Evolutionary conservation across 2,329 filamentous ascomycete species (phyloP), one percentile per base, ranked within the genome.

Genomic region (Leptographium lundbergii): DNA sequence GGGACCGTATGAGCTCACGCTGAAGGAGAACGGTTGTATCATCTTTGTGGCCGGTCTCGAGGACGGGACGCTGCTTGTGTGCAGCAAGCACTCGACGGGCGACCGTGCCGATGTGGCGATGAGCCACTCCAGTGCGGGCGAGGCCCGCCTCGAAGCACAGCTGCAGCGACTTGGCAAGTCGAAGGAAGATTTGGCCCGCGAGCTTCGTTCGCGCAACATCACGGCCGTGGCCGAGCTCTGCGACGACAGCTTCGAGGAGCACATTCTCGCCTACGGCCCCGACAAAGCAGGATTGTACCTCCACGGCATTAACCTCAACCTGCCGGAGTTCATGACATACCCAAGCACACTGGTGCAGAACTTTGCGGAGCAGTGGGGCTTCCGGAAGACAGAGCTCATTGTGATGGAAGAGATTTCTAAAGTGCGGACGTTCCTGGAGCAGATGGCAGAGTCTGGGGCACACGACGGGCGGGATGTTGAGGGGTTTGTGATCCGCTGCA

Each of bases 1-100:
- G 63, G 91, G 90, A 0, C 94, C 94, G 0, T 99, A 97, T 67
- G 94, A 99, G 73, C 76, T 99, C 59, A 97, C 91, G 60, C 83
- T 97, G 57, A 99, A 99, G 74, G 94, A 99, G 73, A 99, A 99
- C 67, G 94, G 94, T n/a, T 99, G 94, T 72, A 99, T 99, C 72
- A 96, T 99, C 65, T 99, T 99, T 75, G 85, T 99, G 52, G 87
- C 91, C 19, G 94, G 91, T 17, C 77, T 99, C 25, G 89, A 95
- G 67, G 91, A 96, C 67, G 91, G 84, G 42, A 90, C 89, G 1
- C 77, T 99, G 11, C 77, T 99, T 9, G 91, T 99, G n/a, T 97
- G 92, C 81, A 97, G 92, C 78, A 99, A 99, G 70, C 94, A 99
- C 71, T 97, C 94, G 0, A 97, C 91, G 0, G 94, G 94, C 7